Base-by-base conservation (phyloP, 192 early-diverging fungal species). In the Backusella morwellensis region DNA sequence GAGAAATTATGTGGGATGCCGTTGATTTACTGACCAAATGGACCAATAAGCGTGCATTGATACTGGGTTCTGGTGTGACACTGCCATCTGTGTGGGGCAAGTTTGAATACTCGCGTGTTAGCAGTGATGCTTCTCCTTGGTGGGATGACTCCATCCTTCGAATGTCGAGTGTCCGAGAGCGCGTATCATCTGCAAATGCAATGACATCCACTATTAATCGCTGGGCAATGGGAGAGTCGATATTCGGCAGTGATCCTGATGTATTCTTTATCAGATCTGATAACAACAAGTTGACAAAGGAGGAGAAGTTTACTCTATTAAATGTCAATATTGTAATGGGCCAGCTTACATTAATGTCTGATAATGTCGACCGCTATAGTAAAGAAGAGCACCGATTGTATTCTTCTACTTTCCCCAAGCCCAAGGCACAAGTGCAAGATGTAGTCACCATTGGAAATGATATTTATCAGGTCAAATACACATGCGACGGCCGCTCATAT, bases 211-310 rank as follows among this genome's bases (percentile, higher is more conserved):
- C 86, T 0, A 59, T 88, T 11, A 77, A 77, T 35, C 81, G 86
- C 0, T 88, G 86, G 86, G 79, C 83, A 8, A 77, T 88, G 75
- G 76, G 56, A 0, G 67, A 74, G 2, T 59, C 74, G 6, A 79
- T 86, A 54, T 86, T 86, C 81, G 86, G 85, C 0, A 88, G 81
- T 32, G 86, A 88, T 69, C 85, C 86, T 7, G 86, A 88, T 54
- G 86, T 86, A n/a, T 83, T 79, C 38, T 83, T 88, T 44, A 72
- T 88, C 32, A 79, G 86, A 23, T 77, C 80, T 14, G 66, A 74
- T 17, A 77, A 74, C 12, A 77, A 77, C 54, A 77, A 81, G 26
- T 54, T 81, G 9, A 81, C 80, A 50, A 59, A 44, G 2, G 72
- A 77, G 36, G 80, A 81, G 26, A 66, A 72, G 1, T 70, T 77